phyloP scores from a whole-genome alignment of 805 yeast genomes.

The Clavispora vitiphila region DNA sequence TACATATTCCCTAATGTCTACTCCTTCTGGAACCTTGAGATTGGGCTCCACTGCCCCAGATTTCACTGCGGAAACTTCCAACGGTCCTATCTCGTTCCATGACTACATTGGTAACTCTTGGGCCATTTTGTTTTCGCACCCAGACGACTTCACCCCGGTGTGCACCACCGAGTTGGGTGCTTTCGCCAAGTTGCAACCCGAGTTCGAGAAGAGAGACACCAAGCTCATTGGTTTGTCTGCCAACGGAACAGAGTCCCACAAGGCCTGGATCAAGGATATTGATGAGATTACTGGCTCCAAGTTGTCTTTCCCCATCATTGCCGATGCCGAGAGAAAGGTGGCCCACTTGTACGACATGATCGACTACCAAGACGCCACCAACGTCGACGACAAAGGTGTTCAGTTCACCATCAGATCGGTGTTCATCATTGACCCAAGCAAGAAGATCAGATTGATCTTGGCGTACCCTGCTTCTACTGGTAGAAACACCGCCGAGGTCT shows the following conservation, averaged over 20 bases:
- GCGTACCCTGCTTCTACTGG: constrained; percentile 93
- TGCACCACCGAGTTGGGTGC: constrained; percentile 97
- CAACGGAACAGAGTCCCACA: constrained; percentile 74
- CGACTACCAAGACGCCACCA: constrained; percentile 77
- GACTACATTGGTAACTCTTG: constrained; percentile 80
- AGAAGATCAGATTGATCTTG: constrained; percentile 81
- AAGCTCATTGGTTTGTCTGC: constrained; percentile 90
- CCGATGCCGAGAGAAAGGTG: constrained; percentile 80
- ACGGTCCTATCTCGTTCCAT: constrained; percentile 82
- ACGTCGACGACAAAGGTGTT: constrained; percentile 59
- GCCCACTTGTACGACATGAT: constrained; percentile 84
- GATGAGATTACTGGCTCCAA: constrained; percentile 77
- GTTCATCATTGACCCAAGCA: constrained; percentile 83
- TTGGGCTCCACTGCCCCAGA: constrained; percentile 86
- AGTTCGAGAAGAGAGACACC: constrained; percentile 77
- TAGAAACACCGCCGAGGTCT: constrained; percentile 88
- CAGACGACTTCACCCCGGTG: constrained; percentile 95
- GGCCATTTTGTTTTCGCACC: constrained; percentile 89
- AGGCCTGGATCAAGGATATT: constrained; percentile 85
- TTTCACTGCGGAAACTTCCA: constrained; percentile 76
- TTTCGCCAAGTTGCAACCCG: constrained; percentile 83
- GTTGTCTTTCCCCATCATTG: constrained; percentile 85
- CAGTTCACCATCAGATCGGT: constrained; percentile 90
- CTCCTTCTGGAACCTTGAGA: constrained; percentile 37
- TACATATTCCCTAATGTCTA: neutral